Base-by-base conservation (phyloP, 129 eudicot species). In the Flaveria ramosissima region DNA sequence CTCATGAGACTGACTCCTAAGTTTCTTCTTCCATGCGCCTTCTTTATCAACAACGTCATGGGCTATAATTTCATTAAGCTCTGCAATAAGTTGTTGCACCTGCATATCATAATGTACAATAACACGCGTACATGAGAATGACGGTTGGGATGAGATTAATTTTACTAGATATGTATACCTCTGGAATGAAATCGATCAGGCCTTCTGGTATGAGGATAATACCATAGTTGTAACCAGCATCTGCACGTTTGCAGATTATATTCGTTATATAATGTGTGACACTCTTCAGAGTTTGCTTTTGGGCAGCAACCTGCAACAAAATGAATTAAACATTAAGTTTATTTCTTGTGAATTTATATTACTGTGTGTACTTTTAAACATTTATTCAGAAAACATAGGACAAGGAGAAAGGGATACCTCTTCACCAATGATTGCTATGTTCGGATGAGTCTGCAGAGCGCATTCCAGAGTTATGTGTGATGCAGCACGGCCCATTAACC, bases 401-500 rank as follows among this genome's bases (percentile, higher is more conserved):
- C 1, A 5, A 0, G 16, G 59, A 13, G 24, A 47, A 61, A 15
- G 10, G 43, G 48, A 10, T 80, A 92, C 99, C 97, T 95, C 99
- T 88, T 95, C 99, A 67, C 97, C 99, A 68, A 95, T 92, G 72
- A 95, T 89, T 78, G 92, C 77, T 80, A 95, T 85, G 76, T 95
- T 95, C 61, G 99, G 99, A 75, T 95, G 99, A 76, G 99, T 95
- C 84, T 95, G 99, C 82, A 95, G 83, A 57, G 99, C 97, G 74
- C 99, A 95, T 88, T 95, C 97, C 70, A 95, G 78, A 20, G 99
- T 95, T 65, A 95, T 95, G 85, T 95, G 99, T 59, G 99, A 95
- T 61, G 99, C 97, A 72, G 99, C 97, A 73, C 99, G 96, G 0
- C 99, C 99, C 99, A 95, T 95, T 81, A 95, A 89, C 80, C 99